phyloP scores from a whole-genome alignment of 768 basidiomycete genomes.

The Scleroderma citrinum region DNA sequence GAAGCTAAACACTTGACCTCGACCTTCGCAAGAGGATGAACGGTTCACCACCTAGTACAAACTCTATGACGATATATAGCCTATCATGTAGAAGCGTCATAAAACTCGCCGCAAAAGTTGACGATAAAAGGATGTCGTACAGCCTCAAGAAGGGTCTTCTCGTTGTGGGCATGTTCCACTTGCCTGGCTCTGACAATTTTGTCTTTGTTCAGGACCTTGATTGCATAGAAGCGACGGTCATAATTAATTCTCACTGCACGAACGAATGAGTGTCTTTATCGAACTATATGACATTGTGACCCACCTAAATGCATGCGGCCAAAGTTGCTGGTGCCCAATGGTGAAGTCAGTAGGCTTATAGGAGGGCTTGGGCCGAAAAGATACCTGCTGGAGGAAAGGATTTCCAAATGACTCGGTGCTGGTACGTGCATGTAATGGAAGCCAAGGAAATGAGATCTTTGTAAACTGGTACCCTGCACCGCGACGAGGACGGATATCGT shows the following conservation, averaged over 20 bases:
- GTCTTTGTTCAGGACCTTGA: conserved; percentile 93
- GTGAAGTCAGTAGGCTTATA: conserved; percentile 77
- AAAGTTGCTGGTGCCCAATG: conserved; percentile 92
- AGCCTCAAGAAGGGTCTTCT: conserved; percentile 77
- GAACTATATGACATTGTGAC: conserved; percentile 23
- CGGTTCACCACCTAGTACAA: conserved; percentile 92
- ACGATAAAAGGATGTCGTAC: conserved; percentile 93
- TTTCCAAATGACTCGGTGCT: conserved; percentile 39
- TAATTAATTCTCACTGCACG: conserved; percentile 78
- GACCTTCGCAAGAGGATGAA: conserved; percentile 90
- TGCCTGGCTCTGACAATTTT: conserved; percentile 91
- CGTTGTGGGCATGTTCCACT: conserved; percentile 95
- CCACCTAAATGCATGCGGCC: conserved; percentile 91
- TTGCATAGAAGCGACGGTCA: conserved; percentile 92
- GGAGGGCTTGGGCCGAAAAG: conserved; percentile 49
- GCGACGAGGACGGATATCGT: neutral
- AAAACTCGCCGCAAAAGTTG: conserved; percentile 94
- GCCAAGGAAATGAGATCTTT: conserved; percentile 43
- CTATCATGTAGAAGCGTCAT: conserved; percentile 87
- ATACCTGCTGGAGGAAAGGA: conserved; percentile 28
- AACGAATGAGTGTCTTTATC: no score
- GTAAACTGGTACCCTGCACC: neutral
- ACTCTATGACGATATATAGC: conserved; percentile 98
- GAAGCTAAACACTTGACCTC: conserved; percentile 48
- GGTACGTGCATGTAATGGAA: conserved; percentile 46